Evolutionary conservation across 2,329 filamentous ascomycete genomes (phyloP).

Genomic region (Amylocarpus encephaloides): DNA sequence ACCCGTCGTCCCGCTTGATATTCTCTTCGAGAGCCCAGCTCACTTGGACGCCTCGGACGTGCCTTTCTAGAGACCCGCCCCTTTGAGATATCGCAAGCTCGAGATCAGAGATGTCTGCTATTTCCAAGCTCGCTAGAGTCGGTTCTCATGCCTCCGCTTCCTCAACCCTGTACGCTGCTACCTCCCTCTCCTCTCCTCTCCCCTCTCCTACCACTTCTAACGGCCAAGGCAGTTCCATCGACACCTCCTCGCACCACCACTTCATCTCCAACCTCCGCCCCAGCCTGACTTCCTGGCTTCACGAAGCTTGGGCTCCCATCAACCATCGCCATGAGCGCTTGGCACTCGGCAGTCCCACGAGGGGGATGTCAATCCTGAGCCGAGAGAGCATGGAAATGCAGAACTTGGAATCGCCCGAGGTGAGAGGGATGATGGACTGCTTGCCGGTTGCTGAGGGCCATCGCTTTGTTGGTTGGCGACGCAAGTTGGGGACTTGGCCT

Average conservation of each 20-base stretch:
- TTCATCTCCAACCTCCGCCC: background rate
- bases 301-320: conserved; percentile 19
- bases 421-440: conserved; percentile 25
- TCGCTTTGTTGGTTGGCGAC: conserved; percentile 24
- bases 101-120: too few relatives aligned
- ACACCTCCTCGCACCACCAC: background rate
- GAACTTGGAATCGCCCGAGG: conserved; percentile 26
- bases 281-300: conserved; percentile 17
- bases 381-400: conserved; percentile 30
- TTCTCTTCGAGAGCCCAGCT: too few relatives aligned
- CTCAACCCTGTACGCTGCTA: background rate
- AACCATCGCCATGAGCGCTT: conserved; percentile 30
- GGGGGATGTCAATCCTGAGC: conserved; percentile 26
- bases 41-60: too few relatives aligned
- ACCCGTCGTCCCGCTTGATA: too few relatives aligned
- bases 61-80: too few relatives aligned
- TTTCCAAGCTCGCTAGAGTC: too few relatives aligned
- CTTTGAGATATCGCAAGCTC: too few relatives aligned
- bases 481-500: conserved; percentile 32
- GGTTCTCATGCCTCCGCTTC: background rate
- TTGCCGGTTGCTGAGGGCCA: conserved; percentile 25
- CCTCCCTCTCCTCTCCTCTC: background rate
- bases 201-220: background rate
- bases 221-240: background rate
- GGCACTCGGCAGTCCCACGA: conserved; percentile 22